Base-by-base conservation (phyloP, 495 filamentous ascomycete genomes). In the Rhypophila decipiens region DNA sequence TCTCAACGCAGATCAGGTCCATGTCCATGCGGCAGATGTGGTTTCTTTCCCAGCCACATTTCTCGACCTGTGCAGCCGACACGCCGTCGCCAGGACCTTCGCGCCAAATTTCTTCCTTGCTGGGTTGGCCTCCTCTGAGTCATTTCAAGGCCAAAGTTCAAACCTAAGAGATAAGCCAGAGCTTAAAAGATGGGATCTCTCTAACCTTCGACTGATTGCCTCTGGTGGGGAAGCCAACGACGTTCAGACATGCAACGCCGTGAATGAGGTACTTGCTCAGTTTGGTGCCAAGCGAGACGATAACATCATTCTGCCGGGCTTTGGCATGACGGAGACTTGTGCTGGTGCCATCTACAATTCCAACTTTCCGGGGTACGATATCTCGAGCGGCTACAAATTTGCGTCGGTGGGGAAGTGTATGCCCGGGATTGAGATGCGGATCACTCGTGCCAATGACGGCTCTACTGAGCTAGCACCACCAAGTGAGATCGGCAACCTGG, bases 241-340 rank as follows among this genome's bases (percentile, higher is more conserved):
- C 24, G n/a, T 33, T 5, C 12, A 18, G 12, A 44, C 41, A 2
- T 31, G 24, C 24, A 23, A 19, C 7, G 41, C 41, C 11, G 41
- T 27, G 5, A 27, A 24, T 3, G 24, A 24, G 4, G 5, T 44
- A 2, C 17, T 44, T 1, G n/a, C 11, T 7, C 12, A 19, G 24
- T 18, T 18, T 17, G 66, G 68, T 1, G 38, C 46, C 17, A n/a
- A n/a, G n/a, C 38, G 20, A 13, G 13, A 44, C 27, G 15, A 23
- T 3, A 42, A 70, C 36, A 64, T 77, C 5, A 60, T 84, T 29
- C 49, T 43, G 1, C 66, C 77, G 1, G 66, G 62, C 0, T 80
- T 79, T 33, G 75, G 77, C 15, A 78, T 80, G 77, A 80, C 77
- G 1, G 77, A 80, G 53, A 79, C 76, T 0, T 78, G 74, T 44